A percentile compares a stretch with the other conserved stretches of the same genome.
These are phyloP conservation scores for Paraurostyla sp. DNA, from an alignment of 73 alveolate genomes.

Conservation along the genomic window DNA sequence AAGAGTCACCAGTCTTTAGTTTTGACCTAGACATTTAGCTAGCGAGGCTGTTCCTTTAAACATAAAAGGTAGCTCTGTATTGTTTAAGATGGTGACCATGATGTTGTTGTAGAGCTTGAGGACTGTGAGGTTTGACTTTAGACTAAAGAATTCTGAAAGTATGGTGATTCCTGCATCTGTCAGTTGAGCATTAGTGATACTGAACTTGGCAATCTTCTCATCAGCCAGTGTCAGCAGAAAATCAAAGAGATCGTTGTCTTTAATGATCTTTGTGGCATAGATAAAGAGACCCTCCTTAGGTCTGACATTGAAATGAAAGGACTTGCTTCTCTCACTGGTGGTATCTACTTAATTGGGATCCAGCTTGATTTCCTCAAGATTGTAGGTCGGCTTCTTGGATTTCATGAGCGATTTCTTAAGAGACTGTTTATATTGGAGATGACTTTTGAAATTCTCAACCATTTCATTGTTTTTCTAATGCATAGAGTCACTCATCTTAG, in stretches of 20 bases:
- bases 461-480: no score
- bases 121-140: not conserved
- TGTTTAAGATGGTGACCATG: not conserved
- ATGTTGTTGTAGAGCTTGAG: slow-evolving; percentile 24
- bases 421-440: no score
- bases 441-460: no score
- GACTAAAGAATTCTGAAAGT: not conserved
- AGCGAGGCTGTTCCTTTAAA: not conserved
- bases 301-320: not conserved
- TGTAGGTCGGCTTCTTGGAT: no score
- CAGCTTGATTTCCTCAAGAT: not conserved
- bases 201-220: slow-evolving; percentile 23
- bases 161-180: slow-evolving; percentile 6
- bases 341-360: not conserved
- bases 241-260: not conserved
- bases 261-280: slow-evolving; percentile 14
- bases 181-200: slow-evolving; percentile 22
- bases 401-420: no score
- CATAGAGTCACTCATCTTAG: no score
- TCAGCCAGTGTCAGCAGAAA: not conserved
- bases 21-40: not conserved
- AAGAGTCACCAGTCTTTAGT: not conserved
- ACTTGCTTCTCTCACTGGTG: not conserved
- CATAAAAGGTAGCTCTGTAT: not conserved
- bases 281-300: slow-evolving; percentile 35